phyloP scores from a whole-genome alignment of 345 rosid species.

The Camelina sativa region DNA sequence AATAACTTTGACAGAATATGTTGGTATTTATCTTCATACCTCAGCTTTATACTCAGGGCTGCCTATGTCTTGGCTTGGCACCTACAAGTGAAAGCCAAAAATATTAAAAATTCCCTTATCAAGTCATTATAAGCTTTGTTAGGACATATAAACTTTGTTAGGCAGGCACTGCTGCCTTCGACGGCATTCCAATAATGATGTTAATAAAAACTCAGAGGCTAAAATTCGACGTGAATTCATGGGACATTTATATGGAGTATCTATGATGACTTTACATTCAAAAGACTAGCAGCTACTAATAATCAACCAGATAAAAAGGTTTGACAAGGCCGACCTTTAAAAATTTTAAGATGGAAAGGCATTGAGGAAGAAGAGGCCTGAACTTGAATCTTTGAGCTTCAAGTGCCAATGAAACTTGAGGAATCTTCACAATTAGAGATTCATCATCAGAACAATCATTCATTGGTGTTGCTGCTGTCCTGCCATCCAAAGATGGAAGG shows the following conservation, averaged over 20 bases:
- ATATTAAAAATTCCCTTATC: not conserved
- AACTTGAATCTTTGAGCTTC: slow-evolving; percentile 75
- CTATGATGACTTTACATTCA: not conserved
- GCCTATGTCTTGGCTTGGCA: slow-evolving; percentile 60
- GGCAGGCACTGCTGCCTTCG: slow-evolving; percentile 5
- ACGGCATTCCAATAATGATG: not conserved
- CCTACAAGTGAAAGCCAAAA: slow-evolving; percentile 29
- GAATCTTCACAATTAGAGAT: slow-evolving; percentile 55
- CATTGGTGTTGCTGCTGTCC: slow-evolving; percentile 39
- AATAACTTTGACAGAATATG: not conserved
- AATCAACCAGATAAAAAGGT: slow-evolving; percentile 7
- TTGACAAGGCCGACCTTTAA: slow-evolving; percentile 56
- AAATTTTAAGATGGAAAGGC: slow-evolving; percentile 66
- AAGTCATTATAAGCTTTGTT: not conserved
- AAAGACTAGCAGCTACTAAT: slow-evolving; percentile 1
- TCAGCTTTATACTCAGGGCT: slow-evolving; percentile 72
- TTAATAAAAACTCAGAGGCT: not conserved
- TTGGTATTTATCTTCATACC: slow-evolving; percentile 52
- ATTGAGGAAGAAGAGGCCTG: slow-evolving; percentile 70
- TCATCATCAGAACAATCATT: slow-evolving; percentile 49
- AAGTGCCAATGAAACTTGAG: slow-evolving; percentile 56
- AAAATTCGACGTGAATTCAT: not conserved
- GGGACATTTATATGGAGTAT: not conserved
- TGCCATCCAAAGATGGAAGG: slow-evolving; percentile 41
- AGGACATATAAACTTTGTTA: not conserved